Percentiles rank a stretch among this genome's conserved stretches.
phyloP scores from a whole-genome alignment of 2,329 filamentous ascomycete genomes.

The Cercospora berteroae region DNA sequence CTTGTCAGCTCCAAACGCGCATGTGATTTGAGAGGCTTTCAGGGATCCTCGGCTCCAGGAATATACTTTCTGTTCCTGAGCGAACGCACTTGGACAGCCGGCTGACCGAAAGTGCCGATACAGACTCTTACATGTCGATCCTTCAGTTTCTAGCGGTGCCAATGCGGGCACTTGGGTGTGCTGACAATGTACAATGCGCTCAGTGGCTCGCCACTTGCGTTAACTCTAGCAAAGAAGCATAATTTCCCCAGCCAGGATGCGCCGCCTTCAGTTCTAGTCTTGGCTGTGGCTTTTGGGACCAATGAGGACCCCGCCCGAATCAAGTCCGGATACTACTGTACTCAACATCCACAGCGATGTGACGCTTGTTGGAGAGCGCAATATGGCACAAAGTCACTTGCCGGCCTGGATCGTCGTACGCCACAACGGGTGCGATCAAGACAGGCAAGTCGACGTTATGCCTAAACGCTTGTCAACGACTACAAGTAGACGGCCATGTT shows the following conservation, averaged over 20 bases:
- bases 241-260: neutral
- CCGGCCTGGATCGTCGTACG: neutral
- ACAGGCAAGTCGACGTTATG: conserved; percentile 5
- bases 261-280: neutral
- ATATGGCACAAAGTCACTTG: neutral
- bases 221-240: conserved; percentile 17
- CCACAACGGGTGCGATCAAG: neutral
- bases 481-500: neutral
- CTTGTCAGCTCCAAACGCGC: neutral
- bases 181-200: conserved; percentile 1
- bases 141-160: neutral
- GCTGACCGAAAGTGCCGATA: conserved; percentile 5
- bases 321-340: conserved; percentile 1
- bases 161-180: neutral
- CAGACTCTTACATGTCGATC: neutral
- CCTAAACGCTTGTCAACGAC: neutral
- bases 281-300: neutral
- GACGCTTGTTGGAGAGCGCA: neutral
- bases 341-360: neutral
- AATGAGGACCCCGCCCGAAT: neutral
- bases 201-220: conserved; percentile 10
- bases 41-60: neutral
- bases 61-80: neutral
- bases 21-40: neutral
- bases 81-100: conserved; percentile 9